Percentiles rank a stretch among this genome's conserved stretches.
These are phyloP conservation scores for Peltaster fructicola DNA, from an alignment of 2,329 filamentous ascomycete genomes.

Conservation along the genomic window DNA sequence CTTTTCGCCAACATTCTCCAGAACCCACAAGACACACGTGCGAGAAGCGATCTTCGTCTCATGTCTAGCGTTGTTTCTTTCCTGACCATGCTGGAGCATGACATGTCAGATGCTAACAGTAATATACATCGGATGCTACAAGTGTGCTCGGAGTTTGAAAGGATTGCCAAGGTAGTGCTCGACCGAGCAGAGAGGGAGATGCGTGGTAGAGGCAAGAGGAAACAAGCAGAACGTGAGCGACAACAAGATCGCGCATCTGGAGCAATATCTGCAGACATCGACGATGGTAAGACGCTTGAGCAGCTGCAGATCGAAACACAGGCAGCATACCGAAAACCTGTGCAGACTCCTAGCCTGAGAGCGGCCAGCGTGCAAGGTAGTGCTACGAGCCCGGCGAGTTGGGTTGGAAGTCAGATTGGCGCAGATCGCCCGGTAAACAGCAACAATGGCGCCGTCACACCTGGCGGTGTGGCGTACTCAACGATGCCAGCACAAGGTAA, in stretches of 20 bases:
- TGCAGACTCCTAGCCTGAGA: constrained; percentile 16
- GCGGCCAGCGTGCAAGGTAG: constrained; percentile 12
- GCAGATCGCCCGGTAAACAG: background rate
- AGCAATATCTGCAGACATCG: constrained; percentile 10
- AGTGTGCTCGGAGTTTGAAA: constrained; percentile 89
- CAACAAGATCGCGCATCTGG: constrained; percentile 14
- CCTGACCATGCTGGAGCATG: constrained; percentile 70
- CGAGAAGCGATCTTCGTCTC: constrained; percentile 70
- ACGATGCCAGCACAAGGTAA: constrained; percentile 1
- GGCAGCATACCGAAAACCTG: constrained; percentile 16
- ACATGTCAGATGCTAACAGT: constrained; percentile 43
- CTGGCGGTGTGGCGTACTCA: background rate
- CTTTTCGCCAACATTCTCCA: constrained; percentile 93
- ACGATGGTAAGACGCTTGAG: constrained; percentile 18
- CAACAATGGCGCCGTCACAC: constrained; percentile 1
- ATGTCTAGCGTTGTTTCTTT: constrained; percentile 93
- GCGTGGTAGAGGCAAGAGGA: constrained; percentile 65
- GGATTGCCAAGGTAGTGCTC: constrained; percentile 77
- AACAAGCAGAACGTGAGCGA: constrained; percentile 41
- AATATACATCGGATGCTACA: constrained; percentile 87
- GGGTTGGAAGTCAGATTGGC: constrained; percentile 8
- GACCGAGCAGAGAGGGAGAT: constrained; percentile 83
- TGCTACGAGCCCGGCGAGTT: constrained; percentile 13
- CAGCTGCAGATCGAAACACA: constrained; percentile 21
- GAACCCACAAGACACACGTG: constrained; percentile 77